phyloP scores from a whole-genome alignment of 2,329 filamentous ascomycete species.

The Microsporum audouinii region DNA sequence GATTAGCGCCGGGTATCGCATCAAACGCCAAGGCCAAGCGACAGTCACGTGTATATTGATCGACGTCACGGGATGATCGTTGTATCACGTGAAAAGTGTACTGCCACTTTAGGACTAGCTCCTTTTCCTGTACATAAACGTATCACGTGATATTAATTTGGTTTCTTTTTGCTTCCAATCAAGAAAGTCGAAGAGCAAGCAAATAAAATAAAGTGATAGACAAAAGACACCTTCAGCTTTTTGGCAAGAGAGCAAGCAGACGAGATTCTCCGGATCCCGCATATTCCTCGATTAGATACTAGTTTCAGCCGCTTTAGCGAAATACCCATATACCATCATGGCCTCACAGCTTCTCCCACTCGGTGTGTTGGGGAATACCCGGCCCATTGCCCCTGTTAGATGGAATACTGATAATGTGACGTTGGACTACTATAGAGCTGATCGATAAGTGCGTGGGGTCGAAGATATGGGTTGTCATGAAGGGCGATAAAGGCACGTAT shows the following conservation, averaged over 20 bases:
- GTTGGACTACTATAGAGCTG: conserved; percentile 52
- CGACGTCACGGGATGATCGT: too few species aligned
- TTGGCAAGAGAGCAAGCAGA: background rate
- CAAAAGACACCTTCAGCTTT: background rate
- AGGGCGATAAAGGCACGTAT: conserved; percentile 80
- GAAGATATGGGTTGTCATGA: conserved; percentile 98
- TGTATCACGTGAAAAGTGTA: too few species aligned
- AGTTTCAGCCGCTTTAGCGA: background rate
- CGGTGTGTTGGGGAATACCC: conserved; percentile 36
- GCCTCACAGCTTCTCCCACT: conserved; percentile 63
- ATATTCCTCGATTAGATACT: background rate
- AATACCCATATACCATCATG: conserved; percentile 29
- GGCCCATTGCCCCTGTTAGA: background rate
- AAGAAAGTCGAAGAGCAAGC: background rate
- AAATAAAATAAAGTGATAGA: background rate
- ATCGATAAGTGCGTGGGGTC: conserved; percentile 99
- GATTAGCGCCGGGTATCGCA: too few species aligned
- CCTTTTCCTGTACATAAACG: too few species aligned
- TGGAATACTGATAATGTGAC: conserved; percentile 15
- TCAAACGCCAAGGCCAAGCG: too few species aligned
- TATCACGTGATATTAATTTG: background rate
- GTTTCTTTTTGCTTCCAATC: background rate
- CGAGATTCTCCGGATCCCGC: background rate
- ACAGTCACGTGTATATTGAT: too few species aligned
- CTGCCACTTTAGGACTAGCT: background rate